Evolutionary conservation across 139 green algal species (phyloP).

Genomic region (Monoraphidium neglectum): DNA sequence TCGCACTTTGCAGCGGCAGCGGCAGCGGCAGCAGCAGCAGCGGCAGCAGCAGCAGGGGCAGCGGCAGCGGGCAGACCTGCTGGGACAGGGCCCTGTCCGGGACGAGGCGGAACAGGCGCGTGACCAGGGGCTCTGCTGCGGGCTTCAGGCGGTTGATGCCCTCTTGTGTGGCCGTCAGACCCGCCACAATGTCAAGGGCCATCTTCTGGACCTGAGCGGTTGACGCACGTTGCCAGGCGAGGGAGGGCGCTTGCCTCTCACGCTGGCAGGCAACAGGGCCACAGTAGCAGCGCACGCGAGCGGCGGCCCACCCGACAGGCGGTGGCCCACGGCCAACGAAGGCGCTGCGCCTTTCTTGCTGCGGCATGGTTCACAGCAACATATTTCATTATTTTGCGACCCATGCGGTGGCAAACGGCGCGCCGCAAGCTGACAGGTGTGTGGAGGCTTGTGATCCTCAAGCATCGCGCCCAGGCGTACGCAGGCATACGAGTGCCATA

Average conservation of each 20-base stretch:
- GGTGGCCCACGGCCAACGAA: no score
- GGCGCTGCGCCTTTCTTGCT: neutral
- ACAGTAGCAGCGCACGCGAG: neutral
- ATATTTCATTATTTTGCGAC: neutral
- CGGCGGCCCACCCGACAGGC: neutral
- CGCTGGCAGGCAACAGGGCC: neutral
- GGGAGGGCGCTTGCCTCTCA: neutral
- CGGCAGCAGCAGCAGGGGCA: no score
- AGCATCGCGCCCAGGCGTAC: no score
- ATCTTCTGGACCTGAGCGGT: slow-evolving; percentile 40
- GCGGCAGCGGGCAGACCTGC: neutral
- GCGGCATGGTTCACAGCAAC: neutral
- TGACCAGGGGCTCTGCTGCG: slow-evolving; percentile 22
- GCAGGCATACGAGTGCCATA: no score
- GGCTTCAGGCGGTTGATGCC: slow-evolving; percentile 54
- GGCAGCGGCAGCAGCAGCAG: neutral
- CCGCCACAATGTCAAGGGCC: slow-evolving; percentile 67
- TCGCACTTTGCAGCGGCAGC: neutral
- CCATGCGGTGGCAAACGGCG: neutral
- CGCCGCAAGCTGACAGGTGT: neutral
- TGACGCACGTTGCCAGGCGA: neutral
- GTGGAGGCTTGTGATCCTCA: no score
- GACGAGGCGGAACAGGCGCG: slow-evolving; percentile 56
- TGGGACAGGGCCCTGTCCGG: neutral
- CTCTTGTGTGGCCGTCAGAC: slow-evolving; percentile 60